These are phyloP conservation scores for Fusarium anguioides DNA, from an alignment of 2,329 filamentous ascomycete species.

Conservation along the genomic window DNA sequence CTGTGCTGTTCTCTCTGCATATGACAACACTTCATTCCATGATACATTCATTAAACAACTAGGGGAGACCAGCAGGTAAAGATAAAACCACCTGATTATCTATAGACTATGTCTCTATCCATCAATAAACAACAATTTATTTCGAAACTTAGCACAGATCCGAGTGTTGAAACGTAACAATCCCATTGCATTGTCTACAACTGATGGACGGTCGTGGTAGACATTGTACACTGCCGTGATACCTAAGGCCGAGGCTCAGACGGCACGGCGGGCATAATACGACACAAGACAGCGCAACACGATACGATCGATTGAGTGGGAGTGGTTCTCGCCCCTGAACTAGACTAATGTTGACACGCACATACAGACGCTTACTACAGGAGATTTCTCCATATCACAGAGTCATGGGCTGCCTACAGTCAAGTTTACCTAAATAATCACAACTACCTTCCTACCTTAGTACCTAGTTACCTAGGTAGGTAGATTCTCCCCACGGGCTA, in stretches of 20 bases:
- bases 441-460: no score
- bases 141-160: slow-evolving; percentile 22
- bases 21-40: slow-evolving; percentile 30
- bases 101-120: no score
- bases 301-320: slow-evolving; percentile 4
- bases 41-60: slow-evolving; percentile 5
- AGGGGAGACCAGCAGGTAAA: slow-evolving; percentile 8
- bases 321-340: slow-evolving; percentile 34
- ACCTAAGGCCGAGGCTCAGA: slow-evolving; percentile 26
- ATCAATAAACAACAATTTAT: slow-evolving; percentile 14
- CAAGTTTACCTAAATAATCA: not conserved
- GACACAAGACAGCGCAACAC: slow-evolving; percentile 5
- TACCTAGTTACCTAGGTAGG: no score
- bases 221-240: not conserved
- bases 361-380: slow-evolving; percentile 18
- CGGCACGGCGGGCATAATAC: not conserved
- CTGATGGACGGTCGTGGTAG: not conserved
- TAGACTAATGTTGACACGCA: slow-evolving; percentile 16
- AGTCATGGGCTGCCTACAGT: no score
- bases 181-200: not conserved
- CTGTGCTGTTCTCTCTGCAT: not conserved
- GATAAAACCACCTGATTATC: no score
- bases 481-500: not conserved
- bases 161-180: slow-evolving; percentile 12
- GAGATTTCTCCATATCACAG: slow-evolving; percentile 13